Evolutionary conservation across 2,329 filamentous ascomycete species (phyloP), one percentile per base, ranked within the genome.

Genomic region (Chrysoporthe cubensis): DNA sequence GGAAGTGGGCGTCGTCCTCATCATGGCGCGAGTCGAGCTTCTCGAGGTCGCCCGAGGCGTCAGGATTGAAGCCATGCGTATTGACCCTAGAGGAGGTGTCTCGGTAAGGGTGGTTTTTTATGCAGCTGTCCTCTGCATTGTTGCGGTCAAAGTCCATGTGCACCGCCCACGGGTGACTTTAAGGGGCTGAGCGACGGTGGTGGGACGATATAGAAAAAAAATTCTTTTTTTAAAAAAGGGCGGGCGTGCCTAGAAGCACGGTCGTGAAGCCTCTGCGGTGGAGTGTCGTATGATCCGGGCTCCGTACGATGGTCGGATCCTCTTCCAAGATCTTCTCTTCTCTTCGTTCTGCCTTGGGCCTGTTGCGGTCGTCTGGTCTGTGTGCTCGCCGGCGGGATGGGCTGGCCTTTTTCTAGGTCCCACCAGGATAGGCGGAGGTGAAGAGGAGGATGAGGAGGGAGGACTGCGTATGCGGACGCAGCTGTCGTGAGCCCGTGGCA

Each of bases 111-210:
- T 71, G 74, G 76, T 79, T 75, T 71, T 78, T 80, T 75, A 77
- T 74, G 78, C 78, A 78, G 78, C 70, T 80, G 75, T 77, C 78
- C 78, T 80, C 78, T 79, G 78, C 78, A 77, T 75, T 58, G 67
- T 67, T 64, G 68, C 68, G 71, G 60, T 64, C 71, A 65, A 69
- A 66, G 69, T 74, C 75, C 78, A 80, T 80, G 74, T 64, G 43
- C 74, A 34, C 32, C 42, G 40, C 13, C 4, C 16, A 48, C 52
- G n/a, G 21, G 50, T 69, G 50, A 48, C 46, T 26, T 54, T 54
- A 42, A 6, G 21, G 18, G n/a, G 37, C n/a, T 43, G 42, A 34
- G 54, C 4, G n/a, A 64, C 50, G 58, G 18, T 32, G 11, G 50
- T 34, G 48, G 34, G 42, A 43, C 48, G 48, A 42, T 26, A 26